Conservation (phyloP, 2,329 filamentous ascomycete species). For the Colletotrichum melonis region DNA sequence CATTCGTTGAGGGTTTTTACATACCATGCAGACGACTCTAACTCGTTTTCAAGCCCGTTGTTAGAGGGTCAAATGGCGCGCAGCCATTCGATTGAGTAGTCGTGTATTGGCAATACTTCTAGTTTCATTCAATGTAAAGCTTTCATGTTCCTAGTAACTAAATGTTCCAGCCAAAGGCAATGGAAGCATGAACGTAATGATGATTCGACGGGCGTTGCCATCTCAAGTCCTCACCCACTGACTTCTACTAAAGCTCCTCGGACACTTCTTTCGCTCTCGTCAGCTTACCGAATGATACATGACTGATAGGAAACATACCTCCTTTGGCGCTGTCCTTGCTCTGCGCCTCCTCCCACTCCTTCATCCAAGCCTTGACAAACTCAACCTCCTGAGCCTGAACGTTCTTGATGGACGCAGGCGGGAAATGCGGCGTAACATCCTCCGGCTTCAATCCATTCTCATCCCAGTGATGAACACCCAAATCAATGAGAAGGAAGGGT, state of each 20-base stretch:
- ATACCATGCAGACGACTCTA: neutral
- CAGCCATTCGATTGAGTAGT: neutral
- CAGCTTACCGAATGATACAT: neutral
- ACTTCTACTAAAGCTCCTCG: slow-evolving; percentile 19
- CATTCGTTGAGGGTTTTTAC: neutral
- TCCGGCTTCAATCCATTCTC: slow-evolving; percentile 75
- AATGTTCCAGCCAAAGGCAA: neutral
- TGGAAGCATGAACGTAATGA: neutral
- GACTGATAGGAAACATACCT: neutral
- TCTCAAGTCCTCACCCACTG: neutral
- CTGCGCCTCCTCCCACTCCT: slow-evolving; percentile 60
- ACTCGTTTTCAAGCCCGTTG: neutral
- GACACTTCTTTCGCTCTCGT: neutral
- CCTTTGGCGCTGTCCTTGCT: neutral
- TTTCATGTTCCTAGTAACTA: neutral
- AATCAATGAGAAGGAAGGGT: slow-evolving; percentile 78
- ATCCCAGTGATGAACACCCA: slow-evolving; percentile 87
- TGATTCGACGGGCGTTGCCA: neutral
- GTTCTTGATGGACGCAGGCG: slow-evolving; percentile 67
- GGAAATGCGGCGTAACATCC: slow-evolving; percentile 67
- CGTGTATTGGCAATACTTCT: neutral
- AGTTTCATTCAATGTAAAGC: neutral
- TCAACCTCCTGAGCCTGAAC: slow-evolving; percentile 68
- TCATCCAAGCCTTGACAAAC: slow-evolving; percentile 76
- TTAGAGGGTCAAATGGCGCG: neutral